Conservation (phyloP, 371 early-diverging fungal species). For the Syncephalastrum racemosum region DNA sequence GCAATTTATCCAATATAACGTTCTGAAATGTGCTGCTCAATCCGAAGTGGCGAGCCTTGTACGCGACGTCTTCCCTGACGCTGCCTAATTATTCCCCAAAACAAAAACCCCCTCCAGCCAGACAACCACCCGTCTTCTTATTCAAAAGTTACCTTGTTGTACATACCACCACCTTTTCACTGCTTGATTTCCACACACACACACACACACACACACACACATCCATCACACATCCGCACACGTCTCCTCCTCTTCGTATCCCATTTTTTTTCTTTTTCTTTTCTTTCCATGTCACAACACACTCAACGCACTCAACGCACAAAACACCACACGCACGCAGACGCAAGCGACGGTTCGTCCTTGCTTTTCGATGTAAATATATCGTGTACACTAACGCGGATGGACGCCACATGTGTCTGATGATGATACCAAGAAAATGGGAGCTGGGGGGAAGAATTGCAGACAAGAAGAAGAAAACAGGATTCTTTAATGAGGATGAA, state of each 20-base stretch:
- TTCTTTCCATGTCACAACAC: not conserved
- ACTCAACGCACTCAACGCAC: too few relatives aligned
- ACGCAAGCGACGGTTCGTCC: too few relatives aligned
- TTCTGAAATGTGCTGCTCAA: slow-evolving; percentile 37
- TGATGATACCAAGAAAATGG: too few relatives aligned
- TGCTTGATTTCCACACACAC: not conserved
- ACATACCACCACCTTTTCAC: not conserved
- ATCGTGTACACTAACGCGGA: too few relatives aligned
- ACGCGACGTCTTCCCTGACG: slow-evolving; percentile 41
- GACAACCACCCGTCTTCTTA: not conserved
- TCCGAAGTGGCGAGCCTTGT: slow-evolving; percentile 41
- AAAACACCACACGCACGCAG: too few relatives aligned
- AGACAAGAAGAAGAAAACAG: too few relatives aligned
- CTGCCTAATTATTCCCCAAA: slow-evolving; percentile 4
- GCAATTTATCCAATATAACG: slow-evolving; percentile 25
- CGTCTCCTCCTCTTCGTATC: not conserved
- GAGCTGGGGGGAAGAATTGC: too few relatives aligned
- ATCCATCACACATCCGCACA: not conserved
- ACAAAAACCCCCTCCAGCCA: not conserved
- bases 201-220: not conserved
- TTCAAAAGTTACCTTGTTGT: slow-evolving; percentile 3
- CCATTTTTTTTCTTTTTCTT: not conserved
- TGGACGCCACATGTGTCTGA: too few relatives aligned
- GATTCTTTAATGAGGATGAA: too few relatives aligned
- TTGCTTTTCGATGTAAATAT: too few relatives aligned